Conservation (phyloP, 2,329 filamentous ascomycete genomes). For the Nakataea oryzae region DNA sequence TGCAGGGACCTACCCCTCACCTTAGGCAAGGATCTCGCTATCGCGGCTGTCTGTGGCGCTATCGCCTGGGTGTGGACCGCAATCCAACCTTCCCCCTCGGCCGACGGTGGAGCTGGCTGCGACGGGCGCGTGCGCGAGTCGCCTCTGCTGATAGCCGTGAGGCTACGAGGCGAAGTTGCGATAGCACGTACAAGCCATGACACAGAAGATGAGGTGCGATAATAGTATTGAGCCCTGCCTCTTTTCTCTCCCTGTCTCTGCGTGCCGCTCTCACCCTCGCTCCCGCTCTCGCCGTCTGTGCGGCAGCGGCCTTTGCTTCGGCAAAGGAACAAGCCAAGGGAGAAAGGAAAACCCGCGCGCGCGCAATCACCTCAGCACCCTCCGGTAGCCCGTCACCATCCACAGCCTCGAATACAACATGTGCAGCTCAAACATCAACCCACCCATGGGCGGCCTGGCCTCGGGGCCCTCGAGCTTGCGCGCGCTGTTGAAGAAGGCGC, state of each 20-base stretch:
- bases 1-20: neutral
- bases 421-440: slow-evolving; percentile 23
- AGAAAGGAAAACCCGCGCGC: neutral
- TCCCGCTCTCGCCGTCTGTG: too few relatives aligned
- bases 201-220: too few relatives aligned
- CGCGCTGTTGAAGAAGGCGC: slow-evolving; percentile 42
- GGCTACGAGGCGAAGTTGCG: neutral
- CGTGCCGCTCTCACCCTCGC: too few relatives aligned
- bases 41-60: neutral
- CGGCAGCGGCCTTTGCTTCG: neutral
- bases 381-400: slow-evolving; percentile 27
- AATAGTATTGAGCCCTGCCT: neutral
- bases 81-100: neutral
- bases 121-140: too few relatives aligned
- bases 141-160: neutral
- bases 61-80: neutral
- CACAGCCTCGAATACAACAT: slow-evolving; percentile 29
- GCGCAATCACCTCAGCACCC: slow-evolving; percentile 14
- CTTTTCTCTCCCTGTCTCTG: too few relatives aligned
- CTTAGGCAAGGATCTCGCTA: neutral
- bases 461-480: slow-evolving; percentile 21
- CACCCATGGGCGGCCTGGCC: slow-evolving; percentile 17
- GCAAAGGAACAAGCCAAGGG: neutral
- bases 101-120: too few relatives aligned
- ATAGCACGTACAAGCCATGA: neutral